A percentile compares a stretch with the other conserved stretches of the same genome.
Conservation (phyloP, 352 stramenopile species). For the Halophytophthora batemanensis region DNA sequence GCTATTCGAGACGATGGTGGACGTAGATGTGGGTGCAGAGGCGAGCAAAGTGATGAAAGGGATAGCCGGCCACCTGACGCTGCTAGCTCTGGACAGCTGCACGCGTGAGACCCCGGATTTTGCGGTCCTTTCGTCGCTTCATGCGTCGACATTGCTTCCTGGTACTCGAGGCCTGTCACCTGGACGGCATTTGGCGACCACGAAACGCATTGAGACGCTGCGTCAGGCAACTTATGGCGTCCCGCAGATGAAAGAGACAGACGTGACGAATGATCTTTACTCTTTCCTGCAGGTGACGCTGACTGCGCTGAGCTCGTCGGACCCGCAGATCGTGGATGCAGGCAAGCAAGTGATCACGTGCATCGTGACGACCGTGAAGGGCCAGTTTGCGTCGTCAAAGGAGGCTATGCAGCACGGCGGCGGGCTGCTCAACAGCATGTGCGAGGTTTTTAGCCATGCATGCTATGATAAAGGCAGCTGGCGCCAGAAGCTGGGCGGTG, state of each 20-base stretch:
- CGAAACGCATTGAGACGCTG: conserved; percentile 76
- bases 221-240: conserved; percentile 71
- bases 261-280: conserved; percentile 60
- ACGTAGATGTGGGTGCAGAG: conserved; percentile 66
- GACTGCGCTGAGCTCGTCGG: conserved; percentile 61
- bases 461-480: conserved; percentile 88
- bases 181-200: conserved; percentile 71
- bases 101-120: conserved; percentile 60
- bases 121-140: conserved; percentile 61
- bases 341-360: conserved; percentile 48
- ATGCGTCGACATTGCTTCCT: conserved; percentile 70
- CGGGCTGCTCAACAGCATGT: conserved; percentile 73
- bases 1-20: conserved; percentile 72
- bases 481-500: conserved; percentile 78
- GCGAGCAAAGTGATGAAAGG: conserved; percentile 53
- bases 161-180: conserved; percentile 77
- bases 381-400: conserved; percentile 30
- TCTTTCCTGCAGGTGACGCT: conserved; percentile 61
- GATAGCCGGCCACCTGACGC: conserved; percentile 58
- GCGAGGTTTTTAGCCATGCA: conserved; percentile 76
- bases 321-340: conserved; percentile 51
- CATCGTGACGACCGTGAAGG: conserved; percentile 49
- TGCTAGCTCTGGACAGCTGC: conserved; percentile 42
- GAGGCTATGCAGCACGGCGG: conserved; percentile 54
- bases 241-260: conserved; percentile 47